Evolutionary conservation across 768 basidiomycete genomes (phyloP).

Genomic region (Phanerochaete carnosa): DNA sequence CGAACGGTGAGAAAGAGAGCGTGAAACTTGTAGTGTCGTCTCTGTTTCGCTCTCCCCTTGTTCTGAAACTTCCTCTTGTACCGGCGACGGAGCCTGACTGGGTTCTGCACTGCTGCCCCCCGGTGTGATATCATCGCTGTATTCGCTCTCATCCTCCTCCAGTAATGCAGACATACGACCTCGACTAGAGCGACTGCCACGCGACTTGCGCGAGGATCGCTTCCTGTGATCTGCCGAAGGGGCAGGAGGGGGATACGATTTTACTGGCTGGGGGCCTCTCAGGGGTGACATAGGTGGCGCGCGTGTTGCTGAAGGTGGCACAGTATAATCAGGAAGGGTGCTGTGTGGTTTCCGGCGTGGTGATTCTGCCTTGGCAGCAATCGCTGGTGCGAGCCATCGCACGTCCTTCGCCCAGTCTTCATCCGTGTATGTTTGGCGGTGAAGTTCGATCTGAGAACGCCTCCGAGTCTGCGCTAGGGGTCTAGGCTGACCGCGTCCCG

Average conservation of each 20-base stretch:
- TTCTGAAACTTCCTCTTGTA: conserved; percentile 2
- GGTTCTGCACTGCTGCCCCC: conserved; percentile 21
- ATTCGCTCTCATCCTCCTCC: conserved; percentile 37
- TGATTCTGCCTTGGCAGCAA: conserved; percentile 16
- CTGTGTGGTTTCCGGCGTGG: conserved; percentile 1
- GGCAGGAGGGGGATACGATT: conserved; percentile 11
- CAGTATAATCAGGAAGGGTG: background rate
- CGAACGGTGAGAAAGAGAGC: conserved; percentile 11
- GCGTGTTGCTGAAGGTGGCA: background rate
- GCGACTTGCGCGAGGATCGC: conserved; percentile 14
- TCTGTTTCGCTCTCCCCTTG: background rate
- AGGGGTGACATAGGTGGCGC: background rate
- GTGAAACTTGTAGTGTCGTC: background rate
- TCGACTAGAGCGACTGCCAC: conserved; percentile 16
- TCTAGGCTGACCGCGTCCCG: conserved; percentile 9
- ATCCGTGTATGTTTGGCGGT: conserved; percentile 37
- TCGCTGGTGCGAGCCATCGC: conserved; percentile 51
- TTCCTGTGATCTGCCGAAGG: conserved; percentile 17
- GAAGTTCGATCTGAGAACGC: conserved; percentile 16
- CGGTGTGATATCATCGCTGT: conserved; percentile 17
- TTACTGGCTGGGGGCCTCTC: background rate
- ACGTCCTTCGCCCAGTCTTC: conserved; percentile 70
- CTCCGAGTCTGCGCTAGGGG: conserved; percentile 9
- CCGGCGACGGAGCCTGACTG: conserved; percentile 21
- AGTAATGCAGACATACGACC: conserved; percentile 35